These are phyloP conservation scores for Mycena epipterygia DNA, from an alignment of 768 basidiomycete species.

Conservation along the genomic window DNA sequence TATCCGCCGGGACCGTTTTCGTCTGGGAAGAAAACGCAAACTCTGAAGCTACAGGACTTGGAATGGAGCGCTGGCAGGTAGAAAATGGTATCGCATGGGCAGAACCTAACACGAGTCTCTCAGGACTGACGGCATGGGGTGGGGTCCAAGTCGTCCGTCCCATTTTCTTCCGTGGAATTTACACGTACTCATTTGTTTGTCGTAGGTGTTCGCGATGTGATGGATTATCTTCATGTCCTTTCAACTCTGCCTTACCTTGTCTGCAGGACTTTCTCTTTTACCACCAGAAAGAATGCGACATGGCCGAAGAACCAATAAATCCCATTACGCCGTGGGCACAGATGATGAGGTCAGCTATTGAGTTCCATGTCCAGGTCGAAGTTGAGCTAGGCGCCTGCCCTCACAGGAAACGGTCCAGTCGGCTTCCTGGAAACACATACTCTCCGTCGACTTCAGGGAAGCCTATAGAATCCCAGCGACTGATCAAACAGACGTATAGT, in stretches of 20 bases:
- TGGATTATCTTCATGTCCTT: constrained; percentile 38
- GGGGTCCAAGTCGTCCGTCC: constrained; percentile 85
- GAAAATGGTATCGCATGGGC: background rate
- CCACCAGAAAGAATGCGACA: constrained; percentile 81
- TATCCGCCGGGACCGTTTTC: constrained; percentile 84
- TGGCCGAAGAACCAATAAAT: constrained; percentile 63
- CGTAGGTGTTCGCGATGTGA: constrained; percentile 67
- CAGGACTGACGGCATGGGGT: constrained; percentile 78
- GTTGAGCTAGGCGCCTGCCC: constrained; percentile 29
- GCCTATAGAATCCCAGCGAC: constrained; percentile 66
- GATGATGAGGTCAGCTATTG: constrained; percentile 67
- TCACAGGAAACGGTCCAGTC: constrained; percentile 35
- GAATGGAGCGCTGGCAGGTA: constrained; percentile 70
- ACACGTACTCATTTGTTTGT: constrained; percentile 22
- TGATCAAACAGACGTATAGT: constrained; percentile 90
- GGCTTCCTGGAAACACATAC: constrained; percentile 41
- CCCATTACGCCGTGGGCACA: constrained; percentile 82
- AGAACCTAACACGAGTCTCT: background rate
- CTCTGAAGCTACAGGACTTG: constrained; percentile 84
- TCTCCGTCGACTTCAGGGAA: constrained; percentile 52
- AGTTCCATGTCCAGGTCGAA: constrained; percentile 37
- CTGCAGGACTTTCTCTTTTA: constrained; percentile 87
- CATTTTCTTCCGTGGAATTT: constrained; percentile 40
- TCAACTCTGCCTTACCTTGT: constrained; percentile 31
- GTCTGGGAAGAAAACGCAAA: constrained; percentile 92